Base-by-base conservation (phyloP, 2,329 filamentous ascomycete genomes). In the Monosporascus cannonballus region DNA sequence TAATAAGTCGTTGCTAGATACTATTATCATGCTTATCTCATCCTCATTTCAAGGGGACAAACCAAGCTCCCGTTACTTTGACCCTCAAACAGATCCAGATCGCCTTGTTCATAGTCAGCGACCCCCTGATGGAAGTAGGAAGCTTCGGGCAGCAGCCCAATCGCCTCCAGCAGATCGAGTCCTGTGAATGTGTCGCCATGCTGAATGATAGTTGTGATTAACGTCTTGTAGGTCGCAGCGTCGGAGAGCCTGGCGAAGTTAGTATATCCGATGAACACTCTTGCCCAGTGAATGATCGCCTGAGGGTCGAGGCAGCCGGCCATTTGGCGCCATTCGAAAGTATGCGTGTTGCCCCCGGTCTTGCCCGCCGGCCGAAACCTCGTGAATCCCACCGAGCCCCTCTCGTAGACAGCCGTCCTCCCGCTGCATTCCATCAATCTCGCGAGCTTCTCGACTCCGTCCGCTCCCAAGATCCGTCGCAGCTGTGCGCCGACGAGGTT, bases 241-340 rank as follows among this genome's bases (percentile, higher is more conserved):
- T 45, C 25, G 14, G 59, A 52, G 15, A 51, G 47, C 17, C 57
- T 45, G 15, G 59, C 56, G 50, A 62, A 64, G 42, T 64, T 55
- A 9, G 59, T 56, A 47, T 63, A 52, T 1, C 37, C 48, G 4
- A 59, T 15, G 37, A 60, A 64, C n/a, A 56, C 49, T 17, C 54
- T 48, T 4, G 56, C 44, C 63, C 63, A 65, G 11, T 50, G 52
- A 7, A 56, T 51, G 48, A 65, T 64, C 9, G 55, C 52, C 0
- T 52, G 24, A 7, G 58, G 59, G 18, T 64, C 60, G 7, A 64
- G 25, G 18, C 56, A 56, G 11, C 60, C 59, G 14, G 52, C 52
- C 62, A 64, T 64, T 45, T 65, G 63, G 6, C 63, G 59, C 45
- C 58, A 64, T 51, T 65, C 61, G 25, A 65, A 59, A 1, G 62